These are phyloP conservation scores for Phytopythium montanum DNA, from an alignment of 352 stramenopile genomes.

Conservation along the genomic window DNA sequence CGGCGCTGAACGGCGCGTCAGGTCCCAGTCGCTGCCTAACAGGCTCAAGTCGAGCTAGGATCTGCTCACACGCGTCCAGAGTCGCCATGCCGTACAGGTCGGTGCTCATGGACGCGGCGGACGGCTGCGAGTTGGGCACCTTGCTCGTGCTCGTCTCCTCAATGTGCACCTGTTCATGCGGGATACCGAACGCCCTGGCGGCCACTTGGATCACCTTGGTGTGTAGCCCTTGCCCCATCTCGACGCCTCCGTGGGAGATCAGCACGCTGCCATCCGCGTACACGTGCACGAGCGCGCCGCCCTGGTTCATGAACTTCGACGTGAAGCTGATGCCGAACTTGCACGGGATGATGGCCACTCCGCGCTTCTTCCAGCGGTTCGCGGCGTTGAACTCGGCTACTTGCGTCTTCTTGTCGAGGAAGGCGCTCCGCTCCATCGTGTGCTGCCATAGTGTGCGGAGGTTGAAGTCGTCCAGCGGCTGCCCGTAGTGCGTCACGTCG, in stretches of 20 bases:
- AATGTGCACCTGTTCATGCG: constrained; percentile 91
- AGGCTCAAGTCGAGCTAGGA: constrained; percentile 88
- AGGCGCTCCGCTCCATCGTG: constrained; percentile 61
- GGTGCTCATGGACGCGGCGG: constrained; percentile 94
- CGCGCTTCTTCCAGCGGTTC: constrained; percentile 91
- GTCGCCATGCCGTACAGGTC: constrained; percentile 97
- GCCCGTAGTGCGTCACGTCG: constrained; percentile 92
- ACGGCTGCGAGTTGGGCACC: constrained; percentile 93
- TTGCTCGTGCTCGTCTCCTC: constrained; percentile 95
- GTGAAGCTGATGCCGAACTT: constrained; percentile 98
- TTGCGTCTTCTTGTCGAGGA: constrained; percentile 57
- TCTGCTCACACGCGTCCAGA: constrained; percentile 95
- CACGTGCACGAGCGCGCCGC: constrained; percentile 93
- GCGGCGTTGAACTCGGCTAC: constrained; percentile 88
- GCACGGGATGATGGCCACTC: constrained; percentile 75
- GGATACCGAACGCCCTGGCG: constrained; percentile 91
- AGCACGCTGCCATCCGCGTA: constrained; percentile 96
- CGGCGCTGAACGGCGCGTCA: constrained; percentile 72
- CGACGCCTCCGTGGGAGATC: constrained; percentile 94
- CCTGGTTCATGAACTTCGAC: constrained; percentile 97
- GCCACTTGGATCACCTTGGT: constrained; percentile 93
- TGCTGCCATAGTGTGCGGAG: constrained; percentile 85
- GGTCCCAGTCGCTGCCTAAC: constrained; percentile 69
- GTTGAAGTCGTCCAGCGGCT: constrained; percentile 91
- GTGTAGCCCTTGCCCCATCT: constrained; percentile 97